These are phyloP conservation scores for Curvularia sp. DNA, from an alignment of 2,329 filamentous ascomycete species.

Conservation along the genomic window DNA sequence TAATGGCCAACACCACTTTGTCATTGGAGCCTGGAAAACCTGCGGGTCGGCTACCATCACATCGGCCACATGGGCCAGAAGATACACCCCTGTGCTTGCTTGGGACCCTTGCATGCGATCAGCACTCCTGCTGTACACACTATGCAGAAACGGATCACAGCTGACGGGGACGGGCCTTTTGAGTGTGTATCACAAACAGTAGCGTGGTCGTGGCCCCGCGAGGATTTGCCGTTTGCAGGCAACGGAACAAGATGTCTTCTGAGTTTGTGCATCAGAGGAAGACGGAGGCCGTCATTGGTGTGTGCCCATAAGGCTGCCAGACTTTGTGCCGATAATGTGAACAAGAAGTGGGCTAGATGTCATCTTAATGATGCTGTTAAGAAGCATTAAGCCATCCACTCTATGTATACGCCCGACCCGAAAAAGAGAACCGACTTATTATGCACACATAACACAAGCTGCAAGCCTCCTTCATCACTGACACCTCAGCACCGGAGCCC, in stretches of 20 bases:
- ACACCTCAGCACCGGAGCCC: constrained; percentile 27
- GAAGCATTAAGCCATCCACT: constrained; percentile 3
- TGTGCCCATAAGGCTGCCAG: neutral
- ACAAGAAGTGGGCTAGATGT: neutral
- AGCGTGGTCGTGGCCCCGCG: neutral
- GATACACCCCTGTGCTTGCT: neutral
- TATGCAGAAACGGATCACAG: neutral
- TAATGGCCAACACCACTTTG: constrained; percentile 10
- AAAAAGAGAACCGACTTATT: constrained; percentile 9
- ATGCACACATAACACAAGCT: constrained; percentile 16
- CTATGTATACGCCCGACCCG: constrained; percentile 7
- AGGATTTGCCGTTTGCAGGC: neutral
- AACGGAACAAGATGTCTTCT: neutral
- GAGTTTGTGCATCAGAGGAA: neutral
- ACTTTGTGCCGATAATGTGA: neutral
- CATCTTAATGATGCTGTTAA: constrained; percentile 13
- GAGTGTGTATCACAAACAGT: neutral
- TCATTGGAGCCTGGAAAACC: constrained; percentile 6
- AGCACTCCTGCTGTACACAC: neutral
- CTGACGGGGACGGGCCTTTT: constrained; percentile 1
- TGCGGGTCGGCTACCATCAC: constrained; percentile 15
- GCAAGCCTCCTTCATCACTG: constrained; percentile 19
- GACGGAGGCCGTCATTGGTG: neutral
- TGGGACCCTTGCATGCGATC: constrained; percentile 9
- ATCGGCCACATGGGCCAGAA: constrained; percentile 7